Base-by-base conservation (phyloP, 306 rosid genomes). In the Vicia faba region DNA sequence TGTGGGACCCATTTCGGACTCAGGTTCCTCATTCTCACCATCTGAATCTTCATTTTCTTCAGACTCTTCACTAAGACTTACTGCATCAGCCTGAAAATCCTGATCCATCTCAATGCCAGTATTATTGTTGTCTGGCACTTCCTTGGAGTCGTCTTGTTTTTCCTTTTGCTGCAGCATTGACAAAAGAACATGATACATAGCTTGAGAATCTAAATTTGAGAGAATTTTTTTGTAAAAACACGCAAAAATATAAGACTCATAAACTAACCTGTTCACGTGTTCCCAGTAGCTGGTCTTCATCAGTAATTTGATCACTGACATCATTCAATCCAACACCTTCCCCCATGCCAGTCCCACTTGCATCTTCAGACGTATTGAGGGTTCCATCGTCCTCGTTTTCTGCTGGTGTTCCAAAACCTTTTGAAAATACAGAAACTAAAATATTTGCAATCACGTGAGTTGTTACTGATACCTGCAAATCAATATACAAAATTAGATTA, bases 231-330 rank as follows among this genome's bases (percentile, higher is more conserved):
- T 15, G 4, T 40, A 25, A 60, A 36, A 76, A 44, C 19, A 59
- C 38, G 26, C 49, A 43, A 74, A 70, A 20, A 23, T 48, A 70
- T 2, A 59, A 20, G 41, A 15, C 64, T 18, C 4, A 40, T 7
- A 50, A 15, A 26, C 69, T 16, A 73, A 93, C 98, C 97, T 86
- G 89, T 36, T 86, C 91, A 40, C 69, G 71, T 39, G 84, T 77
- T 66, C 87, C 96, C 72, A 83, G 85, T 68, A 92, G 75, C 84
- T 93, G 98, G 82, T 89, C 97, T 84, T 89, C 96, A 73, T 93
- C 89, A 3, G 86, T 76, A 48, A 93, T 89, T 84, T 88, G 93
- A 63, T 93, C 61, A 28, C 61, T 55, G 38, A 55, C 61, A 13
- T 55, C 61, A 26, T 55, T 55, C 31, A 55, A 6, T 55, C 61